Evolutionary conservation across 345 rosid species (phyloP), one percentile per base, ranked within the genome.

Genomic region (Cardamine chenopodiifolia): DNA sequence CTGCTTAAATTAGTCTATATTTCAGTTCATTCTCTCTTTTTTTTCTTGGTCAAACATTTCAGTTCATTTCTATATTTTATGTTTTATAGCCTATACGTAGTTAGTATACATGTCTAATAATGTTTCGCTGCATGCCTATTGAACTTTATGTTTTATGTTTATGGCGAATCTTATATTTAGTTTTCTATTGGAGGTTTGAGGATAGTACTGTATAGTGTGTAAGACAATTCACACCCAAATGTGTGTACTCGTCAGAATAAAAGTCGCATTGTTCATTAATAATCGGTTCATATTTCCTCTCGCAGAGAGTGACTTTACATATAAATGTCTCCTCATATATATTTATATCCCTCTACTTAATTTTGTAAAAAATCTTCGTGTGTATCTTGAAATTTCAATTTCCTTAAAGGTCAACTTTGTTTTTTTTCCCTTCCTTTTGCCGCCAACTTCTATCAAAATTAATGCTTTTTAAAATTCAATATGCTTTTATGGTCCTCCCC

Each of bases 211-310:
- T 47, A 50, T 25, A 2, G 72, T 68, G 58, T 76, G 66, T 7
- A 77, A 19, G 80, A 70, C 52, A 55, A 14, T 47, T 63, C 53
- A 70, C 50, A 55, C 57, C 70, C 31, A 68, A 23, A 61, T 69
- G 74, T 69, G 74, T 75, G 73, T 50, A 50, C 22, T 15, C 75
- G 18, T 54, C 3, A 60, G 29, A 52, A 56, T 34, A 47, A 62
- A 76, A 62, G 75, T 70, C 80, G 32, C 72, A 47, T 48, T 74
- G 61, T 62, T 76, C 80, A 62, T 62, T 69, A 32, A 62, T 76
- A 45, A 71, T 44, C 58, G 44, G 47, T 75, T 61, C 34, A 63
- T 56, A 19, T 70, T 76, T 76, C 5, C 31, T 70, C 37, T 62
- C 18, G 29, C 22, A 59, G 73, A 52, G 79, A 54, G 65, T 69